These are phyloP conservation scores for Grosmannia clavigera DNA, from an alignment of 2,329 filamentous ascomycete genomes.

Conservation along the genomic window DNA sequence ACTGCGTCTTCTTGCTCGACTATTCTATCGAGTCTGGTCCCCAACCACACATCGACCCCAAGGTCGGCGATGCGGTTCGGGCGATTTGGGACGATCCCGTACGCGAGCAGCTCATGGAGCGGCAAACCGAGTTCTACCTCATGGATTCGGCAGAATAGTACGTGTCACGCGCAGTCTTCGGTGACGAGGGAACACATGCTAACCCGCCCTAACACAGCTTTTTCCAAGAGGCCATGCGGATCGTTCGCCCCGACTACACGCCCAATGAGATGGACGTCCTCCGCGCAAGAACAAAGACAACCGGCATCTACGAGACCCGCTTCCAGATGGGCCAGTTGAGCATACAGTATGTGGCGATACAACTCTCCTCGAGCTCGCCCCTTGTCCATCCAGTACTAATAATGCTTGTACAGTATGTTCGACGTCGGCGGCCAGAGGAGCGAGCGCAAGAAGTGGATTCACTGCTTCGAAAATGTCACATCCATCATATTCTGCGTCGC, in stretches of 20 bases:
- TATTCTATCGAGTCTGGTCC: conserved; percentile 88
- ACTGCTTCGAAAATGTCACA: conserved; percentile 98
- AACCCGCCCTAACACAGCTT: conserved; percentile 47
- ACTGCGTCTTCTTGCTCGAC: conserved; percentile 69
- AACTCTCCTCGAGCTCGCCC: too few relatives aligned
- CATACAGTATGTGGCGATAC: conserved; percentile 67
- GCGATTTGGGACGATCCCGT: conserved; percentile 85
- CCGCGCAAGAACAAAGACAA: conserved; percentile 92
- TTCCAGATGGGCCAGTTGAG: conserved; percentile 98
- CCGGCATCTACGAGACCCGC: conserved; percentile 95
- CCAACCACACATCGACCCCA: conserved; percentile 67
- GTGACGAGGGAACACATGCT: background rate
- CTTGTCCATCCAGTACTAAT: background rate
- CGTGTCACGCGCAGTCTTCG: conserved; percentile 21
- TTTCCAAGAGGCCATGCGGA: conserved; percentile 83
- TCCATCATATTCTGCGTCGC: conserved; percentile 99
- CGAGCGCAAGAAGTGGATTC: conserved; percentile 99
- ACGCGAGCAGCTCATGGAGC: conserved; percentile 72
- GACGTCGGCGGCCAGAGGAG: conserved; percentile 95
- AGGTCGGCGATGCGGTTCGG: conserved; percentile 71
- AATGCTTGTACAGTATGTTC: conserved; percentile 66
- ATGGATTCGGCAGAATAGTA: conserved; percentile 99
- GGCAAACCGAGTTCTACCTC: conserved; percentile 94
- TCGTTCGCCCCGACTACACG: conserved; percentile 73
- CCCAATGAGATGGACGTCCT: conserved; percentile 92